Evolutionary conservation across 192 early-diverging fungal species (phyloP).

Genomic region (Tieghemiomyces parasiticus): DNA sequence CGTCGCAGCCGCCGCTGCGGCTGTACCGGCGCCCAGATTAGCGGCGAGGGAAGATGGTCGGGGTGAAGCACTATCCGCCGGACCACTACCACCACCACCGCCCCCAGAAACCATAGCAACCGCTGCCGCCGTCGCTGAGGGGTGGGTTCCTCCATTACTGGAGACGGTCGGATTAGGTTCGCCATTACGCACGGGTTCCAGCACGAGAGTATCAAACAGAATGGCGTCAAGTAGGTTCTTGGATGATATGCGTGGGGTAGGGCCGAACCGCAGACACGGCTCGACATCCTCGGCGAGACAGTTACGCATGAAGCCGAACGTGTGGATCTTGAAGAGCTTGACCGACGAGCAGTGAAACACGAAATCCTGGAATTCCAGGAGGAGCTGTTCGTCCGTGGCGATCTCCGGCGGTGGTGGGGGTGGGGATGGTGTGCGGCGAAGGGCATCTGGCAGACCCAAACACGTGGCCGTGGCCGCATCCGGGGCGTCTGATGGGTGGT

Average conservation of each 20-base stretch:
- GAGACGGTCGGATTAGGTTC: too few relatives aligned
- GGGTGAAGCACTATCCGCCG: too few relatives aligned
- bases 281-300: conserved; percentile 81
- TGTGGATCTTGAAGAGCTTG: conserved; percentile 60
- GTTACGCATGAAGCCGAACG: conserved; percentile 72
- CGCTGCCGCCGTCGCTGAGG: too few relatives aligned
- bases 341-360: conserved; percentile 42
- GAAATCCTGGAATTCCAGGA: conserved; percentile 84
- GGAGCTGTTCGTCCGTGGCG: conserved; percentile 50
- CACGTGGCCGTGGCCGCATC: conserved; percentile 18
- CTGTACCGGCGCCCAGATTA: background rate
- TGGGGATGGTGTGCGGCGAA: conserved; percentile 5
- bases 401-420: conserved; percentile 8
- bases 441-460: conserved; percentile 13
- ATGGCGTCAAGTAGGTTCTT: conserved; percentile 85
- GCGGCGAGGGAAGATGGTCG: too few relatives aligned
- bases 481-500: too few relatives aligned
- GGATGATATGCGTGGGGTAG: conserved; percentile 74
- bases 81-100: too few relatives aligned
- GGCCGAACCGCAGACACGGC: conserved; percentile 87
- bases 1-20: background rate
- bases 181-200: conserved; percentile 58
- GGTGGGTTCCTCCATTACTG: too few relatives aligned
- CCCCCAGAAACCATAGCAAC: too few relatives aligned
- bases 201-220: conserved; percentile 68